These are phyloP conservation scores for Gossypium schwendimanii DNA, from an alignment of 441 rosid genomes.

Conservation along the genomic window DNA sequence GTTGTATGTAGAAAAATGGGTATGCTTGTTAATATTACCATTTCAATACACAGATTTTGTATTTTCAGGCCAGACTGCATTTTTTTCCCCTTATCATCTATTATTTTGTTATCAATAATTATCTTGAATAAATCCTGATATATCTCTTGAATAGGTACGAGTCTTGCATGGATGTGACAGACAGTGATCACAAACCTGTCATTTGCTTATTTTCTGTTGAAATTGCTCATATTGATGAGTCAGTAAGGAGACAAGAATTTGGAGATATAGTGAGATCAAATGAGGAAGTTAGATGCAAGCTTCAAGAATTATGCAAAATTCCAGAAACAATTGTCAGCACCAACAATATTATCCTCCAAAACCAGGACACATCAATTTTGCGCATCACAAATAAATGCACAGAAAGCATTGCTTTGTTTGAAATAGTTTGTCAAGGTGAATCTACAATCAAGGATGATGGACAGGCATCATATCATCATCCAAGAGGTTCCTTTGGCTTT, in stretches of 20 bases:
- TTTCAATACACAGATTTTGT: not conserved
- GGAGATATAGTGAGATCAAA: conserved; percentile 48
- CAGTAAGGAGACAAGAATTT: conserved; percentile 57
- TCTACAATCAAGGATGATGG: conserved; percentile 40
- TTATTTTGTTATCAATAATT: not conserved
- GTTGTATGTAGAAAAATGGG: not conserved
- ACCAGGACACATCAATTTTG: conserved; percentile 42
- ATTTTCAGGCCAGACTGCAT: not conserved
- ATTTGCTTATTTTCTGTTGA: conserved; percentile 47
- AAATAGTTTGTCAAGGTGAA: conserved; percentile 51
- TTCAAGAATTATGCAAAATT: conserved; percentile 41
- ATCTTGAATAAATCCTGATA: not conserved
- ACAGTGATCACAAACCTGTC: conserved; percentile 78
- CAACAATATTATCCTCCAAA: conserved; percentile 48
- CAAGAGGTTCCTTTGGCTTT: conserved; percentile 53
- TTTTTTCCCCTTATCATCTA: not conserved
- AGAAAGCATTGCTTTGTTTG: conserved; percentile 37
- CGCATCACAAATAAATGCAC: conserved; percentile 51
- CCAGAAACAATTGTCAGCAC: conserved; percentile 59
- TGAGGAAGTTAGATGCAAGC: conserved; percentile 36
- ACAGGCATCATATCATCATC: conserved; percentile 35
- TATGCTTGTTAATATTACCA: not conserved
- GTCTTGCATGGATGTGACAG: conserved; percentile 72
- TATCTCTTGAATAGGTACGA: conserved; percentile 43
- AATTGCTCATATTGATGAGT: conserved; percentile 50